phyloP scores from a whole-genome alignment of 345 rosid species.

The Populus nigra region DNA sequence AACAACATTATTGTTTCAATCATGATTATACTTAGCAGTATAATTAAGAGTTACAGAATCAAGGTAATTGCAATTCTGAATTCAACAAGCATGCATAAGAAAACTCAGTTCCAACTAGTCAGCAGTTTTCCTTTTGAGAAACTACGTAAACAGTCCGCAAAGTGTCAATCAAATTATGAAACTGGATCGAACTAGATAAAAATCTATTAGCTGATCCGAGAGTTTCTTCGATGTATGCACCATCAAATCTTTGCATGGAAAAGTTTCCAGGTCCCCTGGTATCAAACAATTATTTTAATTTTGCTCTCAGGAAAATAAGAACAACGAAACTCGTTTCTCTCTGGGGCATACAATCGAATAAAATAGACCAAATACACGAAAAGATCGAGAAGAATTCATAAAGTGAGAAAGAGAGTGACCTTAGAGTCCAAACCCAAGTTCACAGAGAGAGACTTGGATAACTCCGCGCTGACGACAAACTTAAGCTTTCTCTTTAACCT shows the following conservation, averaged over 20 bases:
- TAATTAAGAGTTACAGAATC: background rate
- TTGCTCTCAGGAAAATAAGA: slow-evolving; percentile 2
- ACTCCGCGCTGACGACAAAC: slow-evolving; percentile 55
- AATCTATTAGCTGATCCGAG: background rate
- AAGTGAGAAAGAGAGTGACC: slow-evolving; percentile 37
- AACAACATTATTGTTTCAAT: background rate
- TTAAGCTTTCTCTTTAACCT: slow-evolving; percentile 38
- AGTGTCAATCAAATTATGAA: background rate
- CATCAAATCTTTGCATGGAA: slow-evolving; percentile 1
- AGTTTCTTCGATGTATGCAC: background rate
- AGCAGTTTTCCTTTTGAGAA: background rate
- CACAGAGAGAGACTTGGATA: slow-evolving; percentile 53
- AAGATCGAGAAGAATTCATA: background rate
- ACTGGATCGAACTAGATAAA: background rate
- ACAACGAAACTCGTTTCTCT: background rate
- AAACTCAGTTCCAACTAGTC: background rate
- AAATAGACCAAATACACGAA: background rate
- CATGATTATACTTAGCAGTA: background rate
- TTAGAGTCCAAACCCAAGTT: slow-evolving; percentile 71
- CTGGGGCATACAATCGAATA: background rate
- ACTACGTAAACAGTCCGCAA: background rate
- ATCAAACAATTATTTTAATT: background rate
- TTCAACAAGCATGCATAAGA: background rate
- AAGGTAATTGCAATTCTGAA: background rate
- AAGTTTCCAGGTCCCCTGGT: background rate